These are phyloP conservation scores for Chlamydomonas eustigma DNA, from an alignment of 139 green algal genomes.

Conservation along the genomic window DNA sequence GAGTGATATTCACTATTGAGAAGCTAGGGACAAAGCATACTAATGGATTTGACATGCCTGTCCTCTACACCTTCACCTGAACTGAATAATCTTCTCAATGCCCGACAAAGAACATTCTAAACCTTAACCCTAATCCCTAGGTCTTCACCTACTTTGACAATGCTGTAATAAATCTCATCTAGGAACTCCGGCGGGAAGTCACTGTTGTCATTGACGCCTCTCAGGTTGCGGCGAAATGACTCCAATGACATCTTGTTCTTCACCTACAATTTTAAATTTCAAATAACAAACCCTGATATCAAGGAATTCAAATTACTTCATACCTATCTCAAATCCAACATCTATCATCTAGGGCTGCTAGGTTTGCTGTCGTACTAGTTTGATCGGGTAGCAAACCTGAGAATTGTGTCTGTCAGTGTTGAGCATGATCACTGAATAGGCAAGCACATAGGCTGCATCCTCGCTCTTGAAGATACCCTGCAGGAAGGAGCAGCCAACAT, in stretches of 20 bases:
- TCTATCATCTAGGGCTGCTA: no score
- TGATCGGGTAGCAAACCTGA: no score
- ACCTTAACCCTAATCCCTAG: no score
- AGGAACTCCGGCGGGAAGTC: slow-evolving; percentile 63
- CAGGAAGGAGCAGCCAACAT: background rate
- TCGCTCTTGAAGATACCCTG: slow-evolving; percentile 9
- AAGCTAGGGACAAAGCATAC: no score
- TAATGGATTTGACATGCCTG: no score
- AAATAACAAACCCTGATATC: background rate
- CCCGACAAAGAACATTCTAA: no score
- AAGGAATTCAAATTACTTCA: background rate
- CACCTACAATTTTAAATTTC: slow-evolving; percentile 29
- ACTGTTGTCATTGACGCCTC: slow-evolving; percentile 88
- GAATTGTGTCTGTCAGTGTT: slow-evolving; percentile 97
- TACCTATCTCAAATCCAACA: no score
- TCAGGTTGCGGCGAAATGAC: slow-evolving; percentile 91
- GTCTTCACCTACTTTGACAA: slow-evolving; percentile 27
- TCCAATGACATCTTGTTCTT: slow-evolving; percentile 80
- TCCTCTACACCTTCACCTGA: no score
- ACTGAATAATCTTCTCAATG: no score
- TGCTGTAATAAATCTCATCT: slow-evolving; percentile 36
- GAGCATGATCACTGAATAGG: slow-evolving; percentile 97
- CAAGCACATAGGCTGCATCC: slow-evolving; percentile 88
- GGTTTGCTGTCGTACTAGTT: no score
- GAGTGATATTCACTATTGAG: no score